These are phyloP conservation scores for Rosa multiflora DNA, from an alignment of 306 rosid genomes.

Conservation along the genomic window DNA sequence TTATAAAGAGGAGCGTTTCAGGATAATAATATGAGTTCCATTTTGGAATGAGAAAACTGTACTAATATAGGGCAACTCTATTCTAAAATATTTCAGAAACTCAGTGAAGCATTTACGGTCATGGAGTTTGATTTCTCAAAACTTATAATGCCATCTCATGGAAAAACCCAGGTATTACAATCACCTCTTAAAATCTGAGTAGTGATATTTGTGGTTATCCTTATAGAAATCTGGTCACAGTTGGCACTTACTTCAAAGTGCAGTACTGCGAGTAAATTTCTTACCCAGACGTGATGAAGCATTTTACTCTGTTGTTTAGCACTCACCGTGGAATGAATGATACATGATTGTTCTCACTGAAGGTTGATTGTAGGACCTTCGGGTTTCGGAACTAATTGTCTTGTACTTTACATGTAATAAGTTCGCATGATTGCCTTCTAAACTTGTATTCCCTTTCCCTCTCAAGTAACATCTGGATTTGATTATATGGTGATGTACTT, in stretches of 20 bases:
- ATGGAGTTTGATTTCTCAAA: conserved; percentile 89
- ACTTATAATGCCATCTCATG: conserved; percentile 52
- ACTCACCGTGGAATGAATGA: not conserved
- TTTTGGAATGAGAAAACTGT: conserved; percentile 13
- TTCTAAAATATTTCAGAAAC: conserved; percentile 57
- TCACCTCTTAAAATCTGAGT: conserved; percentile 5
- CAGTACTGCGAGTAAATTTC: not conserved
- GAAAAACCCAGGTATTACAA: conserved; percentile 62
- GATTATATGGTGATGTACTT: not conserved
- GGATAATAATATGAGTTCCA: conserved; percentile 13
- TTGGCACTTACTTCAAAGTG: not conserved
- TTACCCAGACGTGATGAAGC: not conserved
- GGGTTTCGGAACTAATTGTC: not conserved
- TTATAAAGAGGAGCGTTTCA: not conserved
- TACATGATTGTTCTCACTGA: not conserved
- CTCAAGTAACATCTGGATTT: not conserved
- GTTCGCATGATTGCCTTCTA: not conserved
- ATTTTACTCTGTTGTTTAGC: not conserved
- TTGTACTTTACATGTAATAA: not conserved
- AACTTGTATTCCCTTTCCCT: not conserved
- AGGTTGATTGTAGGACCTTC: not conserved
- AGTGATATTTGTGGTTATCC: not conserved
- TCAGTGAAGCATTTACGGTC: conserved; percentile 60
- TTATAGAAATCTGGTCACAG: not conserved
- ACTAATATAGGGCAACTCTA: conserved; percentile 3